phyloP scores from a whole-genome alignment of 495 filamentous ascomycete species.

The Penicillium goetzii region DNA sequence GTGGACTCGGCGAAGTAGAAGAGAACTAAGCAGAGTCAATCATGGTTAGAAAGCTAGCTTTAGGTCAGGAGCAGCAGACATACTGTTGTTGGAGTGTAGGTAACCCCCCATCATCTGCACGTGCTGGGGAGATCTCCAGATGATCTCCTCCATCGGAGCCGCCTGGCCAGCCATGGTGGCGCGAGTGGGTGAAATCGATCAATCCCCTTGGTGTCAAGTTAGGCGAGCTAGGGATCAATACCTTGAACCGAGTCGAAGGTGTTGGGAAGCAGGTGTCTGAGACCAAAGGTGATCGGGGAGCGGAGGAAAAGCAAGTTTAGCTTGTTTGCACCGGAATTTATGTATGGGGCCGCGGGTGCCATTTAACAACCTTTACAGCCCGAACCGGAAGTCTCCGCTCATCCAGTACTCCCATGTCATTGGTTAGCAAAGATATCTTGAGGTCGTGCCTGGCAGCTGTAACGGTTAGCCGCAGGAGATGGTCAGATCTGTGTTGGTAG shows the following conservation, averaged over 20 bases:
- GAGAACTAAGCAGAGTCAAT: constrained; percentile 56
- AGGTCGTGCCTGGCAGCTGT: no score
- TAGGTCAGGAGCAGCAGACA: constrained; percentile 12
- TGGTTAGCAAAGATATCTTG: no score
- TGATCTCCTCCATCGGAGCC: constrained; percentile 73
- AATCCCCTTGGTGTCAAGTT: not conserved
- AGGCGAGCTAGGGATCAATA: not conserved
- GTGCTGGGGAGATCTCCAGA: constrained; percentile 67
- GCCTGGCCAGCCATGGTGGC: constrained; percentile 54
- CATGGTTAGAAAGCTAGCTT: not conserved
- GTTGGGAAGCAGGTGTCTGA: not conserved
- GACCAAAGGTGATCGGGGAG: constrained; percentile 4
- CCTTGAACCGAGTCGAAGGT: not conserved
- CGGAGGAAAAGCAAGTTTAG: constrained; percentile 38
- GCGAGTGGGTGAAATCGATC: not conserved
- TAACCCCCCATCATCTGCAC: constrained; percentile 62
- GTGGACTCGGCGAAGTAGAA: constrained; percentile 90
- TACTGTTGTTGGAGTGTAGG: constrained; percentile 56
- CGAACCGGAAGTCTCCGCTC: no score
- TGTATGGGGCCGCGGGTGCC: not conserved
- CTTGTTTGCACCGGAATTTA: constrained; percentile 38
- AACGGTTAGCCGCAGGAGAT: no score
- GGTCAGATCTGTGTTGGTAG: no score
- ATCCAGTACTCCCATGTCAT: no score
- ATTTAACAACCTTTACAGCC: not conserved